A percentile compares a stretch with the other conserved stretches of the same genome.
These are phyloP conservation scores for Beauveria sp. DNA, from an alignment of 2,329 filamentous ascomycete genomes.

Conservation along the genomic window DNA sequence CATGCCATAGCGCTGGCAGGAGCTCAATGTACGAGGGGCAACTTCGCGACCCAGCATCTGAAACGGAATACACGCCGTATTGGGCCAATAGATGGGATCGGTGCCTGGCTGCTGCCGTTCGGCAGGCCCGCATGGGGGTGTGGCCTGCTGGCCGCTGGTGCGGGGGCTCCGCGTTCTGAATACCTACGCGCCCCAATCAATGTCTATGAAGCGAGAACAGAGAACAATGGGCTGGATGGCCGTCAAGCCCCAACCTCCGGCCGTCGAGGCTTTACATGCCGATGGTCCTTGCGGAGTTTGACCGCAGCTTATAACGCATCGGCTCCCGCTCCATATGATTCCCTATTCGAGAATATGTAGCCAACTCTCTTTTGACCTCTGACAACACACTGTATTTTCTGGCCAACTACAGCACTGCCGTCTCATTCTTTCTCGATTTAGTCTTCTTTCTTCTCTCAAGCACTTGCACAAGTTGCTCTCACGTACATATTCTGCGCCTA, in stretches of 20 bases:
- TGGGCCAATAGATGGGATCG: conserved; percentile 1
- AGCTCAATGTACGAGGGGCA: background rate
- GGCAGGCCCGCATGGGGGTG: conserved; percentile 4
- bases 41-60: conserved; percentile 1
- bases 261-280: background rate
- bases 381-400: background rate
- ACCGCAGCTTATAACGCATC: background rate
- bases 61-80: background rate
- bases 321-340: background rate
- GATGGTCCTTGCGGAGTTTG: background rate
- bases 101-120: conserved; percentile 5
- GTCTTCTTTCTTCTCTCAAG: background rate
- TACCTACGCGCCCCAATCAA: conserved; percentile 5
- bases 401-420: background rate
- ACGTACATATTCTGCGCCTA: background rate
- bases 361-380: background rate
- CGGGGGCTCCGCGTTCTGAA: conserved; percentile 5
- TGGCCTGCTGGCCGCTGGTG: background rate
- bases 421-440: background rate
- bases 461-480: background rate
- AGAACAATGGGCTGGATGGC: conserved; percentile 3
- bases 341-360: background rate
- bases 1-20: background rate
- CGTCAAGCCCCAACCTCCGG: background rate
- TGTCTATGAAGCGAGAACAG: background rate